These are phyloP conservation scores for Thraustochytrium sp. DNA, from an alignment of 352 stramenopile species.

Conservation along the genomic window DNA sequence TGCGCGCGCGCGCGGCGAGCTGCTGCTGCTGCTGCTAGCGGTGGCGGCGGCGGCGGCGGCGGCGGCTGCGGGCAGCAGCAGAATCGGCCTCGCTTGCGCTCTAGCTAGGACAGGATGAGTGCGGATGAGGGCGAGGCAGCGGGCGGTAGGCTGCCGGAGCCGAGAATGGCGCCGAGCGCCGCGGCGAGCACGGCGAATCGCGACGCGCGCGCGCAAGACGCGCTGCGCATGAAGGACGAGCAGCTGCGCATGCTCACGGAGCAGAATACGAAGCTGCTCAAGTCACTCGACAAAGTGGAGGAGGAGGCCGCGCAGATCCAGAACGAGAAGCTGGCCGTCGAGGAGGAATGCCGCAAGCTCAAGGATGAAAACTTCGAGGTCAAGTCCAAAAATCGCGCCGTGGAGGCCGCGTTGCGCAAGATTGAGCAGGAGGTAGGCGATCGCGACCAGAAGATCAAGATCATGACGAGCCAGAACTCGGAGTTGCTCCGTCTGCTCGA, in stretches of 20 bases:
- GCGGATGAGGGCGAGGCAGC: not conserved
- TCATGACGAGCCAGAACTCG: slow-evolving; percentile 89
- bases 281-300: slow-evolving; percentile 69
- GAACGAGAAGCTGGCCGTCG: slow-evolving; percentile 54
- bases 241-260: slow-evolving; percentile 87
- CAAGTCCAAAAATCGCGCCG: slow-evolving; percentile 73
- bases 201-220: slow-evolving; percentile 75
- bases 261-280: slow-evolving; percentile 78
- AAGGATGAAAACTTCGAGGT: slow-evolving; percentile 85
- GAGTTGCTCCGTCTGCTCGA: slow-evolving; percentile 88
- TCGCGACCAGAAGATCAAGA: slow-evolving; percentile 81
- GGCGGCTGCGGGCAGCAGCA: too few relatives aligned
- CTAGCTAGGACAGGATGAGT: too few relatives aligned
- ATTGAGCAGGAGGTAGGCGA: slow-evolving; percentile 72
- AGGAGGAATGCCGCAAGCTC: slow-evolving; percentile 79
- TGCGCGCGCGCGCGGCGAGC: too few relatives aligned
- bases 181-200: slow-evolving; percentile 51
- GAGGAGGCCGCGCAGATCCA: slow-evolving; percentile 61
- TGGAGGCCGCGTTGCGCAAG: slow-evolving; percentile 73
- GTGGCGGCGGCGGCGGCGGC: too few relatives aligned
- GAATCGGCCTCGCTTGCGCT: too few relatives aligned
- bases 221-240: slow-evolving; percentile 91
- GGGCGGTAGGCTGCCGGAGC: not conserved
- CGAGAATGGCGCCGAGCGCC: not conserved
- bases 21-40: too few relatives aligned